Conservation (phyloP, 139 green algal genomes). For the Chlorella ohadii region DNA sequence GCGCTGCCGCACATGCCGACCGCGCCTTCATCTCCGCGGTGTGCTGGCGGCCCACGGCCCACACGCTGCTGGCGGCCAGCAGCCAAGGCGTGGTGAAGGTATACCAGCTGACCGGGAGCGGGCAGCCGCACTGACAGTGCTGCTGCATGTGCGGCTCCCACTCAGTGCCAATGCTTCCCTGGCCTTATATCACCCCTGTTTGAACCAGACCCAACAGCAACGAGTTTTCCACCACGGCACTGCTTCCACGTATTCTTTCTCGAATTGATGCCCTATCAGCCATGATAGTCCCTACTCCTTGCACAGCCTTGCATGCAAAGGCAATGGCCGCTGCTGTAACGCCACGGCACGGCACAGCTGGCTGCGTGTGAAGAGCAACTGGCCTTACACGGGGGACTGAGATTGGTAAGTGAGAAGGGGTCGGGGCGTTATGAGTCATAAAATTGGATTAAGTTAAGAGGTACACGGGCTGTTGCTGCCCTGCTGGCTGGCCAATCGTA, state of each 20-base stretch:
- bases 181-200: not conserved
- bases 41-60: slow-evolving; percentile 65
- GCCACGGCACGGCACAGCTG: too few species aligned
- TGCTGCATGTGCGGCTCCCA: not conserved
- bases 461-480: not conserved
- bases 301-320: not conserved
- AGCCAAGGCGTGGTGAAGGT: slow-evolving; percentile 72
- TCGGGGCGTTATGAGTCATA: too few species aligned
- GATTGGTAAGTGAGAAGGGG: too few species aligned
- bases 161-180: too few species aligned
- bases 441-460: not conserved
- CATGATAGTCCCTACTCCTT: not conserved
- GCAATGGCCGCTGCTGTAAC: too few species aligned
- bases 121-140: not conserved
- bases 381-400: too few species aligned
- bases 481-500: not conserved
- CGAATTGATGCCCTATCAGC: too few species aligned
- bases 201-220: not conserved
- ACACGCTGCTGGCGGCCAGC: slow-evolving; percentile 74
- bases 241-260: not conserved
- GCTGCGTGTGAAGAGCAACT: too few species aligned
- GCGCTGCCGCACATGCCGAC: not conserved
- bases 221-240: not conserved
- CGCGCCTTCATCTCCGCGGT: slow-evolving; percentile 74
- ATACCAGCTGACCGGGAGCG: slow-evolving; percentile 45